Conservation (phyloP, 108 stramenopile species). For the Cyclotella atomus region DNA sequence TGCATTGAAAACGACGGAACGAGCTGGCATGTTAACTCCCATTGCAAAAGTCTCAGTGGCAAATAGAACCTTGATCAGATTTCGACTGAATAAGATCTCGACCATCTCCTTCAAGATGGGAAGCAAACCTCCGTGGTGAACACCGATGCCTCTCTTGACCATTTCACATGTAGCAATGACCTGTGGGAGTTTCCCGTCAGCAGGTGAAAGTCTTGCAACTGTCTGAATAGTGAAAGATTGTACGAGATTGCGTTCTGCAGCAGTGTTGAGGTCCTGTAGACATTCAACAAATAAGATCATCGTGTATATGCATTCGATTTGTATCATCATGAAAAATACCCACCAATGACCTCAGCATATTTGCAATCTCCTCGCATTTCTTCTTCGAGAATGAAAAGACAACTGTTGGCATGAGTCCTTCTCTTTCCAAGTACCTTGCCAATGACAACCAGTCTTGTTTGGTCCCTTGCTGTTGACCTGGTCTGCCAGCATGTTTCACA, state of each 20-base stretch:
- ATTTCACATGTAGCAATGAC: constrained; percentile 84
- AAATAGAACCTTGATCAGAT: constrained; percentile 94
- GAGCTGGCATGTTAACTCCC: constrained; percentile 99
- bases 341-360: constrained; percentile 72
- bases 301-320: background rate
- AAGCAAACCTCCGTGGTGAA: constrained; percentile 97
- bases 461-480: constrained; percentile 76
- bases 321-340: background rate
- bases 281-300: background rate
- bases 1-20: constrained; percentile 93
- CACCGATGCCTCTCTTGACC: constrained; percentile 93
- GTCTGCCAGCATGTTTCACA: constrained; percentile 19
- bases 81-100: constrained; percentile 94
- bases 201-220: constrained; percentile 80
- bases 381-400: constrained; percentile 92
- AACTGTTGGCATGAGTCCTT: constrained; percentile 93
- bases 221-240: constrained; percentile 82
- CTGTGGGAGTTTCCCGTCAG: constrained; percentile 92
- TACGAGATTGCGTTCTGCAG: constrained; percentile 71
- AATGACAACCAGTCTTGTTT: constrained; percentile 86
- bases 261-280: constrained; percentile 79
- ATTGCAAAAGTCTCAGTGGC: constrained; percentile 99
- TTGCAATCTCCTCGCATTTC: constrained; percentile 96
- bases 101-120: constrained; percentile 97
- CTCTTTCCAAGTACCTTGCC: constrained; percentile 77